A percentile compares a stretch with the other conserved stretches of the same genome.
Evolutionary conservation across 1,139 yeast species (phyloP).

Genomic region (Kurtzmaniella quercitrusa): DNA sequence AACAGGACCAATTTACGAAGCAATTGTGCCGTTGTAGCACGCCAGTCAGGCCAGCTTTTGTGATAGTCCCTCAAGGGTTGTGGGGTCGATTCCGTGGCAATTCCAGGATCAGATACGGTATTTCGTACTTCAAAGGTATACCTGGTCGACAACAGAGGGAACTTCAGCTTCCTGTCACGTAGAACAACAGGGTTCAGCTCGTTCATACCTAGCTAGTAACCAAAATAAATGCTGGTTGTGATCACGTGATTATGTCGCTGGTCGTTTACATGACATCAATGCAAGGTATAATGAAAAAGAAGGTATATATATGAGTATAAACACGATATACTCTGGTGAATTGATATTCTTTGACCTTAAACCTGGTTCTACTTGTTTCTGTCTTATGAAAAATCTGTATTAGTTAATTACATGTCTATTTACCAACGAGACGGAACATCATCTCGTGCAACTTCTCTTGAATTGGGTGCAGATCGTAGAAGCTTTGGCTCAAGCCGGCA

Average conservation of each 20-base stretch:
- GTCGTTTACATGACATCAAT: no score
- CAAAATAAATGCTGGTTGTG: background rate
- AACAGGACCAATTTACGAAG: background rate
- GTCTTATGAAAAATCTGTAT: no score
- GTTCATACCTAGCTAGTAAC: background rate
- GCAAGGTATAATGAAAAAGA: no score
- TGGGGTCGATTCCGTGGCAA: background rate
- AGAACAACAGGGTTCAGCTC: constrained; percentile 1
- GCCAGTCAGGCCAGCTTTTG: background rate
- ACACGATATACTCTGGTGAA: no score
- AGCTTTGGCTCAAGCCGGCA: constrained; percentile 20
- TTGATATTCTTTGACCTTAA: no score
- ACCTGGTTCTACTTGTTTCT: no score
- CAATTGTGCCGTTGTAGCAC: background rate
- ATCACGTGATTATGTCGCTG: background rate
- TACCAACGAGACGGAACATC: constrained; percentile 17
- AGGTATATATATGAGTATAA: no score
- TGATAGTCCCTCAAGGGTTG: background rate
- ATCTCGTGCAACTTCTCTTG: constrained; percentile 36
- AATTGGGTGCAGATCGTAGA: constrained; percentile 29
- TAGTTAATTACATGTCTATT: background rate
- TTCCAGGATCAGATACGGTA: background rate
- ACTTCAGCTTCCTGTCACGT: background rate
- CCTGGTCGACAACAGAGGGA: background rate
- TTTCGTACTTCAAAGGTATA: background rate